Evolutionary conservation across 371 early-diverging fungal genomes (phyloP).

Genomic region (Mortierella sp.): DNA sequence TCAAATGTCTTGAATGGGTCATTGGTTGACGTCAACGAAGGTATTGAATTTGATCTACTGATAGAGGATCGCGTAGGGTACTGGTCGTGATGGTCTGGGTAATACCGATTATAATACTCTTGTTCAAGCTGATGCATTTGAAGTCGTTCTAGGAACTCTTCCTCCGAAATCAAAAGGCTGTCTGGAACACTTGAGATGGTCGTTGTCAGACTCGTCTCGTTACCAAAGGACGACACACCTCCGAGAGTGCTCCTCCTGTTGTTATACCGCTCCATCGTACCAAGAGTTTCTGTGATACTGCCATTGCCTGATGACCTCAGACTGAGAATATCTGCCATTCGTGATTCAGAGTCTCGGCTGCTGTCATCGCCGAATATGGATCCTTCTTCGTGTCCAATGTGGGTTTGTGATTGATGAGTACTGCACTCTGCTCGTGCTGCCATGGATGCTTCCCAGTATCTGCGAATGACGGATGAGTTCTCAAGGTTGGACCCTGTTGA

Average conservation of each 20-base stretch:
- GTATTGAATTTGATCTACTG: slow-evolving; percentile 35
- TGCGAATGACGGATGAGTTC: slow-evolving; percentile 29
- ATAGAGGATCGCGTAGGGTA: slow-evolving; percentile 15
- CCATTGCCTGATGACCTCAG: slow-evolving; percentile 23
- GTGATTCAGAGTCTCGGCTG: slow-evolving; percentile 38
- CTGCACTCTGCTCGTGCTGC: slow-evolving; percentile 34
- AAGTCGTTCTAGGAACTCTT: slow-evolving; percentile 33
- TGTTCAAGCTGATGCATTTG: slow-evolving; percentile 28
- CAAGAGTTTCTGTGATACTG: slow-evolving; percentile 1
- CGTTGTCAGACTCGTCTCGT: slow-evolving; percentile 10
- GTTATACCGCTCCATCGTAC: slow-evolving; percentile 15
- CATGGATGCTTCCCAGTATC: slow-evolving; percentile 45
- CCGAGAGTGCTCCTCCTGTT: slow-evolving; percentile 33
- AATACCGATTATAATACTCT: slow-evolving; percentile 19
- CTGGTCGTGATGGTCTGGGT: slow-evolving; percentile 6
- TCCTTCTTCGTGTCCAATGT: slow-evolving; percentile 17
- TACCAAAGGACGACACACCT: slow-evolving; percentile 1
- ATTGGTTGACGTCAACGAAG: slow-evolving; percentile 45
- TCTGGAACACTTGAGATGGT: slow-evolving; percentile 29
- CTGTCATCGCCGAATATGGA: slow-evolving; percentile 24
- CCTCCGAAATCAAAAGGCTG: slow-evolving; percentile 32
- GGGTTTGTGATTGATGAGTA: not conserved
- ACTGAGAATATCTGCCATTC: slow-evolving; percentile 46
- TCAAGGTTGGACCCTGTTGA: slow-evolving; percentile 25
- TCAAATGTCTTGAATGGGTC: slow-evolving; percentile 56